Percentiles rank a stretch among this genome's conserved stretches.
Evolutionary conservation across 805 yeast species (phyloP).

Genomic region (Saturnispora kantuleensis): DNA sequence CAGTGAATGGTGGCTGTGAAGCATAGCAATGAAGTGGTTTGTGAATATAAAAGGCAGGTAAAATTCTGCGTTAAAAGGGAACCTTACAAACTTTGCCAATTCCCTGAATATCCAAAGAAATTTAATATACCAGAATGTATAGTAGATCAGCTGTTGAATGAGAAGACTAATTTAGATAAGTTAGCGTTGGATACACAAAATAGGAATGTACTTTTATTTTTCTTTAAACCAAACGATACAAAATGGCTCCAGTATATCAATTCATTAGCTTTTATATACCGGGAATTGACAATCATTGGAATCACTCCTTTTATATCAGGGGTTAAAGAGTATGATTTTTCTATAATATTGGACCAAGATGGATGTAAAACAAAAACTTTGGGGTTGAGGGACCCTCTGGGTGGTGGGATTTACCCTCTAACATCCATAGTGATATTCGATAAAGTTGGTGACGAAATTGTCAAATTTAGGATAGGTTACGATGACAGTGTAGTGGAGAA

Average conservation of each 20-base stretch:
- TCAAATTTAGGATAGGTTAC: conserved; percentile 20
- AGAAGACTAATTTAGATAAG: background rate
- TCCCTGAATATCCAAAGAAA: background rate
- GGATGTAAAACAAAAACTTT: conserved; percentile 21
- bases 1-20: too few relatives aligned
- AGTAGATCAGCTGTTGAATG: background rate
- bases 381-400: conserved; percentile 25
- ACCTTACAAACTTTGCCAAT: too few relatives aligned
- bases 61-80: too few relatives aligned
- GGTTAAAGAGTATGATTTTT: conserved; percentile 15
- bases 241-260: background rate
- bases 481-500: conserved; percentile 18
- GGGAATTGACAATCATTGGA: conserved; percentile 12
- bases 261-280: background rate
- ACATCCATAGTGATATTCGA: conserved; percentile 23
- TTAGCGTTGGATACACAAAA: background rate
- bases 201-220: background rate
- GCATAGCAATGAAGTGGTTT: too few relatives aligned
- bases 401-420: conserved; percentile 28
- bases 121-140: background rate
- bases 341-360: conserved; percentile 21
- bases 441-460: conserved; percentile 16
- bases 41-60: too few relatives aligned
- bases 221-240: conserved; percentile 7
- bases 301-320: conserved; percentile 15